phyloP scores from a whole-genome alignment of 2,329 filamentous ascomycete genomes.

The Claviceps digitariae region DNA sequence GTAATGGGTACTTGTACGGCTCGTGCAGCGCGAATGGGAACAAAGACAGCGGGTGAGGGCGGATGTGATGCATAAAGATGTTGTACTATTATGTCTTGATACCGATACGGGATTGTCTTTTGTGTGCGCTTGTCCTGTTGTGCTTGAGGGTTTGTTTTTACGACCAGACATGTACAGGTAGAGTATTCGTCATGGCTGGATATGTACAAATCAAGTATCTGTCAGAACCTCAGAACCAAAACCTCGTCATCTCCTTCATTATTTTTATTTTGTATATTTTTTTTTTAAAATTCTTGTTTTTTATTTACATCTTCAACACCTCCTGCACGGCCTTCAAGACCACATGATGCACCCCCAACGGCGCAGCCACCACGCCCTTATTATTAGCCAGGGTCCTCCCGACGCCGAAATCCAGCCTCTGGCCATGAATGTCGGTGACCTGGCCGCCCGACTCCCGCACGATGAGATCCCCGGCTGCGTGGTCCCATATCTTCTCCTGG shows the following conservation, averaged over 20 bases:
- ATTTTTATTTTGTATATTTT: no score
- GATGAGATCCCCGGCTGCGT: slow-evolving; percentile 87
- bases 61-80: neutral
- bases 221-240: no score
- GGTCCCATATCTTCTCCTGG: slow-evolving; percentile 99
- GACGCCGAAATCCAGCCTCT: slow-evolving; percentile 70
- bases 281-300: no score
- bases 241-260: no score
- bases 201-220: no score
- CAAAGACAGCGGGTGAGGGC: no score
- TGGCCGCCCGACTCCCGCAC: slow-evolving; percentile 86
- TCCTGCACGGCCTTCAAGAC: slow-evolving; percentile 74
- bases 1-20: no score
- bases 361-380: slow-evolving; percentile 86
- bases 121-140: no score
- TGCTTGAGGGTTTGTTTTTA: no score
- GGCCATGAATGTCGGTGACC: slow-evolving; percentile 81
- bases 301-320: slow-evolving; percentile 38
- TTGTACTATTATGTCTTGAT: neutral
- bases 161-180: no score
- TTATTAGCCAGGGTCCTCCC: slow-evolving; percentile 80
- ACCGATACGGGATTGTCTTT: neutral
- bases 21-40: no score
- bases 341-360: slow-evolving; percentile 57
- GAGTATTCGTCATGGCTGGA: no score